These are phyloP conservation scores for Aureobasidium sp. DNA, from an alignment of 2,329 filamentous ascomycete genomes.

Conservation along the genomic window DNA sequence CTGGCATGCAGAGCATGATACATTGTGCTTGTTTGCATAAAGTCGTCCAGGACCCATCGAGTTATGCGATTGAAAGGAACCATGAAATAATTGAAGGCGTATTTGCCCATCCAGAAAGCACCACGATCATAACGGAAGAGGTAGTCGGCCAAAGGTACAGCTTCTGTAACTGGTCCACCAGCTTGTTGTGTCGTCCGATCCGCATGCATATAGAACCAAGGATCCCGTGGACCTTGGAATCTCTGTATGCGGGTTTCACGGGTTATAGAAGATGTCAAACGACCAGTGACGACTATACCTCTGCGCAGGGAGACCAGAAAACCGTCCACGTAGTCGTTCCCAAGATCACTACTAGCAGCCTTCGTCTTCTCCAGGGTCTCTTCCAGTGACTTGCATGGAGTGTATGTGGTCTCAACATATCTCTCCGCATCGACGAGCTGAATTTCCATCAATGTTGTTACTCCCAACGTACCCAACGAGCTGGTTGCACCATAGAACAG, in stretches of 20 bases:
- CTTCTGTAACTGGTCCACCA: slow-evolving; percentile 33
- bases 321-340: slow-evolving; percentile 42
- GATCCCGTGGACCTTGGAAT: slow-evolving; percentile 38
- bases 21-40: slow-evolving; percentile 56
- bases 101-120: slow-evolving; percentile 58
- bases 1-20: slow-evolving; percentile 58
- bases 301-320: slow-evolving; percentile 39
- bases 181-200: not conserved
- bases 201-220: slow-evolving; percentile 39
- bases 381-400: slow-evolving; percentile 33
- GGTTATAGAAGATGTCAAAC: slow-evolving; percentile 28
- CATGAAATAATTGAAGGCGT: slow-evolving; percentile 54
- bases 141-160: slow-evolving; percentile 56
- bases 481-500: slow-evolving; percentile 58
- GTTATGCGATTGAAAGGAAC: slow-evolving; percentile 58
- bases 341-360: slow-evolving; percentile 28
- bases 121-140: slow-evolving; percentile 64
- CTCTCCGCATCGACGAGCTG: slow-evolving; percentile 37
- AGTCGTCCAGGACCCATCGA: slow-evolving; percentile 51
- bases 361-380: slow-evolving; percentile 36
- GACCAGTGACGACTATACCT: slow-evolving; percentile 38
- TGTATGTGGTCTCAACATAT: slow-evolving; percentile 43
- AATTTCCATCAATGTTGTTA: slow-evolving; percentile 51
- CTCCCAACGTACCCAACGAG: slow-evolving; percentile 57
- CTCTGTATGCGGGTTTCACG: slow-evolving; percentile 18